phyloP scores from a whole-genome alignment of 352 stramenopile genomes.

The Phytophthora cactorum region DNA sequence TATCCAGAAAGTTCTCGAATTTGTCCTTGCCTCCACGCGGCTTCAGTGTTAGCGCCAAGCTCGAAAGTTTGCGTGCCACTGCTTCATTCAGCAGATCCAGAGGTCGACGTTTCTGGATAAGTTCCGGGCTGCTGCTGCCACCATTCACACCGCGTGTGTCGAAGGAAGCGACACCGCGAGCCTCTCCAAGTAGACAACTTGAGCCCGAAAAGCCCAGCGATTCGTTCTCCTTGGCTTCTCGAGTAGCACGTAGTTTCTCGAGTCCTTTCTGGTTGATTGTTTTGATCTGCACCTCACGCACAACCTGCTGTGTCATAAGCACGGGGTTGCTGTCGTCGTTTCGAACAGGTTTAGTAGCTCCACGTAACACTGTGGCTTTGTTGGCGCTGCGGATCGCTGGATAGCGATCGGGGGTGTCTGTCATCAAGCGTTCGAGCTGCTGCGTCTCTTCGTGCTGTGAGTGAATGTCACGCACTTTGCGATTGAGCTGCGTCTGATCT shows the following conservation, averaged over 20 bases:
- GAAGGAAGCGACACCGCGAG: constrained; percentile 35
- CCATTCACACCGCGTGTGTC: constrained; percentile 36
- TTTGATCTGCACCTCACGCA: constrained; percentile 92
- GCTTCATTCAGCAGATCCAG: constrained; percentile 72
- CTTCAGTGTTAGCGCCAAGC: constrained; percentile 39
- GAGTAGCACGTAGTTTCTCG: constrained; percentile 80
- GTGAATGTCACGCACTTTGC: constrained; percentile 66
- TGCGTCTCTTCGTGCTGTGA: constrained; percentile 81
- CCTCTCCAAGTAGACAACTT: constrained; percentile 24
- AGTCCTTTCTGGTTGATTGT: constrained; percentile 86
- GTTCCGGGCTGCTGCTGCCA: constrained; percentile 41
- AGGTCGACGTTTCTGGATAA: constrained; percentile 60
- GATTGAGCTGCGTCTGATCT: constrained; percentile 74
- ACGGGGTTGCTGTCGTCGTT: constrained; percentile 65
- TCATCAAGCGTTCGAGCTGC: constrained; percentile 78
- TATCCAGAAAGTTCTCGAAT: constrained; percentile 75
- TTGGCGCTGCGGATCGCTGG: constrained; percentile 62
- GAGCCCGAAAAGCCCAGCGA: constrained; percentile 28
- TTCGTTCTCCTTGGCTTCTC: constrained; percentile 71
- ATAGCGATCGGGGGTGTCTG: constrained; percentile 65
- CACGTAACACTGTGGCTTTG: constrained; percentile 67
- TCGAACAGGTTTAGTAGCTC: constrained; percentile 68
- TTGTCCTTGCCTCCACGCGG: constrained; percentile 58
- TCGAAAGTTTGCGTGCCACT: constrained; percentile 44
- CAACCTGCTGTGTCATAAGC: constrained; percentile 72